Base-by-base conservation (phyloP, 441 rosid genomes). In the Aleurites moluccanus region DNA sequence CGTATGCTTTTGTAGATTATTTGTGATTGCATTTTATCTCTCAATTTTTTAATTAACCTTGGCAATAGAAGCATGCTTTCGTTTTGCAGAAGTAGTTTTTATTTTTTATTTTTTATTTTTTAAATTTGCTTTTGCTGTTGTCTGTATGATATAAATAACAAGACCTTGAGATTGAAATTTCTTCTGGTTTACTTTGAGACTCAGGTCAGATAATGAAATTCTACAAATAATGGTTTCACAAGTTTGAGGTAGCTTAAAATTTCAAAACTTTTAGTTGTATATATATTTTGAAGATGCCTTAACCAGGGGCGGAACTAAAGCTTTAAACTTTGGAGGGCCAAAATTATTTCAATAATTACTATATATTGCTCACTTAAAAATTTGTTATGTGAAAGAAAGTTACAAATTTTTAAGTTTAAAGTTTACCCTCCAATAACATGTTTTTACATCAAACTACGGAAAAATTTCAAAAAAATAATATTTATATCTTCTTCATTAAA, bases 271-370 rank as follows among this genome's bases (percentile, higher is more conserved):
- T 38, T 38, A 6, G 40, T 9, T 63, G 23, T 10, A 45, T 18
- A 6, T 18, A 52, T 15, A 18, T 52, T 52, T 56, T 21, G 13
- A 11, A 53, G 0, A 30, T 69, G 33, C 49, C n/a, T 53, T 21
- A 57, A n/a, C n/a, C n/a, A n/a, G n/a, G n/a, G n/a, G n/a, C n/a
- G n/a, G n/a, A n/a, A n/a, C n/a, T n/a, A n/a, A n/a, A n/a, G n/a
- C n/a, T n/a, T n/a, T n/a, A n/a, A n/a, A n/a, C n/a, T n/a, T n/a
- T n/a, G n/a, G n/a, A n/a, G n/a, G n/a, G n/a, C n/a, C 80, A 83
- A 64, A 80, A 79, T 73, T 49, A 53, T 66, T 53, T 27, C 49
- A 28, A 70, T 16, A 8, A 68, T 73, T 76, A 80, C 21, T 38
- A 27, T 21, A 44, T 53, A 76, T 61, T 60, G 50, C 45, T 50